phyloP scores from a whole-genome alignment of 805 yeast genomes.

The Kuraishia hungarica region DNA sequence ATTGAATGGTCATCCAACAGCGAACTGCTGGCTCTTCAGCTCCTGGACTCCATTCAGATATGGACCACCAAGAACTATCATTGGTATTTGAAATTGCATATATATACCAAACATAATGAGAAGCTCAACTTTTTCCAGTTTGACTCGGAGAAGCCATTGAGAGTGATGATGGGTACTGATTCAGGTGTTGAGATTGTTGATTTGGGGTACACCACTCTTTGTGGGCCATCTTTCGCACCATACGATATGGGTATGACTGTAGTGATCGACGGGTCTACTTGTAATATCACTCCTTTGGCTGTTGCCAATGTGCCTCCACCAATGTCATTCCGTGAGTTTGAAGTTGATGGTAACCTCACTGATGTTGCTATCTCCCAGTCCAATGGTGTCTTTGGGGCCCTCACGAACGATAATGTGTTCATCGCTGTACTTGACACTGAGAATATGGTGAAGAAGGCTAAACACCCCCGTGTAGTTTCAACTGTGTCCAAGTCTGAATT shows the following conservation, averaged over 20 bases:
- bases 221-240: slow-evolving; percentile 66
- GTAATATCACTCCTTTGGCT: slow-evolving; percentile 73
- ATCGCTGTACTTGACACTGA: slow-evolving; percentile 38
- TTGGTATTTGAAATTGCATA: slow-evolving; percentile 89
- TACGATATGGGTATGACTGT: slow-evolving; percentile 69
- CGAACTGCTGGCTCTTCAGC: slow-evolving; percentile 66
- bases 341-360: slow-evolving; percentile 41
- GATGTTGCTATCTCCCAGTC: slow-evolving; percentile 58
- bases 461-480: slow-evolving; percentile 33
- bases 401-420: slow-evolving; percentile 37
- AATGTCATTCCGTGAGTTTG: slow-evolving; percentile 61
- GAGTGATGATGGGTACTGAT: slow-evolving; percentile 56
- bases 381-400: slow-evolving; percentile 50
- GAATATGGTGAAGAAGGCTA: slow-evolving; percentile 33
- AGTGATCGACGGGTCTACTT: slow-evolving; percentile 70
- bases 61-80: slow-evolving; percentile 93
- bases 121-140: slow-evolving; percentile 47
- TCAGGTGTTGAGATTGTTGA: slow-evolving; percentile 52
- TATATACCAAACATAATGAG: slow-evolving; percentile 26
- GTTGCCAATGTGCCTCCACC: slow-evolving; percentile 95
- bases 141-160: slow-evolving; percentile 85
- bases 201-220: slow-evolving; percentile 49
- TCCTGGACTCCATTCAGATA: slow-evolving; percentile 57
- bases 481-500: slow-evolving; percentile 25
- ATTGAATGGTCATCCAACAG: slow-evolving; percentile 78